A percentile compares a stretch with the other conserved stretches of the same genome.
These are phyloP conservation scores for Solanum neorickii DNA, from an alignment of 257 asterid species.

Conservation along the genomic window DNA sequence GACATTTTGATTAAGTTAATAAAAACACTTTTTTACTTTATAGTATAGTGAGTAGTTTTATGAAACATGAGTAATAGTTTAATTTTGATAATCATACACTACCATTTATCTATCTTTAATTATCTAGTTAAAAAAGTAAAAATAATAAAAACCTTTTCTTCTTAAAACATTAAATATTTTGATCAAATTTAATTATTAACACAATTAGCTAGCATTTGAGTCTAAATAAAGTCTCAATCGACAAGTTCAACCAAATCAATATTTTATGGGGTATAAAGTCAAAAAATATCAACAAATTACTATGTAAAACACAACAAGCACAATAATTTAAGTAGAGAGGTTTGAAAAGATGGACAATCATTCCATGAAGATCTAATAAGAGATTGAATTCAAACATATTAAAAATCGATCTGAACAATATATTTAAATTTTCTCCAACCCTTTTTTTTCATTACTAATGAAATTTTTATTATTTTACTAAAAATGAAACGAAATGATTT, in stretches of 20 bases:
- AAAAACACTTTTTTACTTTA: not conserved
- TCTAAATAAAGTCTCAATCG: not conserved
- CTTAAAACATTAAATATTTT: not conserved
- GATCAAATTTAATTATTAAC: not conserved
- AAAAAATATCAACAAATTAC: not conserved
- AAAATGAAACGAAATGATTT: fast-evolving
- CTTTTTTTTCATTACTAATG: too few species aligned
- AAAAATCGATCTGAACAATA: too few species aligned
- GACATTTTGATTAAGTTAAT: not conserved
- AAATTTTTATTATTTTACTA: too few species aligned
- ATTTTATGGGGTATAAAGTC: not conserved
- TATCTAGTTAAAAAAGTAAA: not conserved
- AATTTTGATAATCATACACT: not conserved
- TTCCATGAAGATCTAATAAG: fast-evolving
- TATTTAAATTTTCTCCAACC: fast-evolving
- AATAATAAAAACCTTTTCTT: not conserved
- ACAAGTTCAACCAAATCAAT: not conserved
- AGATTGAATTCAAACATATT: too few species aligned
- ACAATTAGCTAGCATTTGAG: not conserved
- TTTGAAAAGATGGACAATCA: too few species aligned
- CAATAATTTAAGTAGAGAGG: not conserved
- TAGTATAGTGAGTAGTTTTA: not conserved
- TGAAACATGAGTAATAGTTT: not conserved
- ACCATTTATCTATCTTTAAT: not conserved
- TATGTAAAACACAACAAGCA: not conserved